phyloP scores from a whole-genome alignment of 352 stramenopile genomes.

The Halophytophthora batemanensis region DNA sequence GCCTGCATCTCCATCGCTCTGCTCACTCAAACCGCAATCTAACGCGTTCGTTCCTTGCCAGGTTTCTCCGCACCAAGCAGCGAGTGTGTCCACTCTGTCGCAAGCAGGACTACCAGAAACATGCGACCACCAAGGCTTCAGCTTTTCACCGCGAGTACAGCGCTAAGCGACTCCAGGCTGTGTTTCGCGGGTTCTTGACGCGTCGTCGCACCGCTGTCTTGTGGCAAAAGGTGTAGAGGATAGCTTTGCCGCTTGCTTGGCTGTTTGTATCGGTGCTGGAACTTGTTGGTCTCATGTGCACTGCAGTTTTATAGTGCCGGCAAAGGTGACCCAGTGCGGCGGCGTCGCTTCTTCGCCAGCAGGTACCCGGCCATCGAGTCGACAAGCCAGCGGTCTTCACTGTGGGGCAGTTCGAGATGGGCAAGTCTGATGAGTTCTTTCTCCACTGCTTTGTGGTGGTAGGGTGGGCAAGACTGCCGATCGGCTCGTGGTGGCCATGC shows the following conservation, averaged over 20 bases:
- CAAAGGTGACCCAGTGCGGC: conserved; percentile 47
- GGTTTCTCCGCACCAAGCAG: conserved; percentile 74
- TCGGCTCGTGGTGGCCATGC: conserved; percentile 56
- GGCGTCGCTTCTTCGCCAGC: conserved; percentile 62
- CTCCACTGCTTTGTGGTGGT: neutral
- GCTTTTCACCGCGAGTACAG: conserved; percentile 47
- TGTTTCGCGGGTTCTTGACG: conserved; percentile 32
- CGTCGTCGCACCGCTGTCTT: conserved; percentile 18
- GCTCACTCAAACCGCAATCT: neutral
- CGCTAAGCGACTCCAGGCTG: conserved; percentile 50
- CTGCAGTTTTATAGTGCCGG: conserved; percentile 65
- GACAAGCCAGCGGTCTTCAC: neutral
- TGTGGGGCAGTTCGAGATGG: neutral
- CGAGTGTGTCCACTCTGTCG: conserved; percentile 81
- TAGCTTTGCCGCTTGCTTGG: neutral
- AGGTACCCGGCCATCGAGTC: no score
- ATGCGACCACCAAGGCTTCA: conserved; percentile 47
- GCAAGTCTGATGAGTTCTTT: neutral
- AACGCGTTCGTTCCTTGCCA: conserved; percentile 3
- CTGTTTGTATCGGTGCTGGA: neutral
- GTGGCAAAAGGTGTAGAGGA: conserved; percentile 28
- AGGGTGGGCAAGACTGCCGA: conserved; percentile 61
- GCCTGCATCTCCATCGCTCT: no score
- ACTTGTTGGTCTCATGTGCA: neutral
- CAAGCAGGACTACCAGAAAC: conserved; percentile 83